phyloP scores from a whole-genome alignment of 257 asterid genomes.

The Galeopsis tetrahit region DNA sequence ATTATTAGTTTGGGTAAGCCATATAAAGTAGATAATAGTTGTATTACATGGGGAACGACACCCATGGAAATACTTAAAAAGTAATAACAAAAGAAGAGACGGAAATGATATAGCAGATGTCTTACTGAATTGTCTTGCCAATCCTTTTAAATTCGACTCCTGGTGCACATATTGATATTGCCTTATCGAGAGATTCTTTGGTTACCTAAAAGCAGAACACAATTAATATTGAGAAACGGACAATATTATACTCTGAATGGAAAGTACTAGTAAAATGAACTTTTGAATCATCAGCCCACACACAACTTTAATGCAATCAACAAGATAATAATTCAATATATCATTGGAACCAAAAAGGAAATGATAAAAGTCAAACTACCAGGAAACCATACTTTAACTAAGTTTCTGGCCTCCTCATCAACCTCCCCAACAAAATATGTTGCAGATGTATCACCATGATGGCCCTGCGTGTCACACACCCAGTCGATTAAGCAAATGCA shows the following conservation, averaged over 20 bases:
- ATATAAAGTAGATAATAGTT: not conserved
- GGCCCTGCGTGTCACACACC: conserved; percentile 64
- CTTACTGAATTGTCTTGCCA: conserved; percentile 94
- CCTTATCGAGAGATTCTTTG: conserved; percentile 81
- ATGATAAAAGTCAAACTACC: conserved; percentile 30
- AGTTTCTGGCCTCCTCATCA: conserved; percentile 73
- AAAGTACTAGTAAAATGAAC: conserved; percentile 8
- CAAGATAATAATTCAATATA: conserved; percentile 12
- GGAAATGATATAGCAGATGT: conserved; percentile 32
- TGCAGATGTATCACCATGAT: conserved; percentile 98
- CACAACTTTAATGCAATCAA: not conserved
- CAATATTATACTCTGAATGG: conserved; percentile 12
- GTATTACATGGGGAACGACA: not conserved
- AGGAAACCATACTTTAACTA: conserved; percentile 75
- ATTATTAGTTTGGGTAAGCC: conserved; percentile 1
- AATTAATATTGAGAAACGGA: conserved; percentile 24
- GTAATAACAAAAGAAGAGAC: conserved; percentile 5
- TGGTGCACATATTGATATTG: conserved; percentile 90
- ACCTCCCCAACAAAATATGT: conserved; percentile 89
- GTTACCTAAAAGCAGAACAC: conserved; percentile 62
- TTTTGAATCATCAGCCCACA: conserved; percentile 28
- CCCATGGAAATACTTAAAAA: conserved; percentile 5
- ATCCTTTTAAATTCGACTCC: conserved; percentile 81
- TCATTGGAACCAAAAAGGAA: conserved; percentile 13
- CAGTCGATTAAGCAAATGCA: conserved; percentile 28